Conservation (phyloP, 1,284 basidiomycete species). For the Cryptococcus sp. region DNA sequence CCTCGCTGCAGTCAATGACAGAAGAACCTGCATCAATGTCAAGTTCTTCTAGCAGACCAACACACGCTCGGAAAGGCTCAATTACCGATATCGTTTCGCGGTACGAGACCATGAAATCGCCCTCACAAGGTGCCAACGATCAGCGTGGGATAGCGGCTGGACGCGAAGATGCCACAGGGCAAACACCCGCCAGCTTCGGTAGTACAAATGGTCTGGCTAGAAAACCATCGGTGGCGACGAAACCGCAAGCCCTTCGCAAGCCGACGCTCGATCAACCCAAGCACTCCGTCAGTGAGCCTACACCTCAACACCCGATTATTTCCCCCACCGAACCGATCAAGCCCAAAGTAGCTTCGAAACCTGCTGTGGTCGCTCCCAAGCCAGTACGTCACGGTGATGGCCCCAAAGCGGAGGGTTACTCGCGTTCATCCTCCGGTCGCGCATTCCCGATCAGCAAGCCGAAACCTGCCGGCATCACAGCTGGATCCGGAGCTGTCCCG, state of each 20-base stretch:
- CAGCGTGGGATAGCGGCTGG: neutral
- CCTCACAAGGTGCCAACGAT: conserved; percentile 1
- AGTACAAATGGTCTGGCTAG: conserved; percentile 14
- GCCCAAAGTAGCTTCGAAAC: neutral
- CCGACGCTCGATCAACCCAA: conserved; percentile 12
- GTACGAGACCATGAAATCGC: conserved; percentile 38
- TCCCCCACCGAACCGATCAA: neutral
- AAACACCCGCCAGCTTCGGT: neutral
- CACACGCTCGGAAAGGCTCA: conserved; percentile 41
- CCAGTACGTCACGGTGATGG: conserved; percentile 20
- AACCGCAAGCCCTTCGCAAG: conserved; percentile 34
- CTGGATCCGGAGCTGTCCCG: neutral
- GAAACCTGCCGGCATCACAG: conserved; percentile 3
- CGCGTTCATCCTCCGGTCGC: conserved; percentile 33
- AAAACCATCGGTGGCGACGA: conserved; percentile 38
- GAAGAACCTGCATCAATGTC: conserved; percentile 5
- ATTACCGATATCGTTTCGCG: conserved; percentile 48
- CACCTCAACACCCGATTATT: neutral
- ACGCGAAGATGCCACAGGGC: neutral
- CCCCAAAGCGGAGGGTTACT: conserved; percentile 19
- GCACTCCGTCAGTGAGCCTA: neutral
- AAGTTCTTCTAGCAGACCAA: conserved; percentile 15
- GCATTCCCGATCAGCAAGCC: conserved; percentile 36
- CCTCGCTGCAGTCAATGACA: conserved; percentile 6
- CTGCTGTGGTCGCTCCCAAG: conserved; percentile 13